Evolutionary conservation across 805 yeast species (phyloP).

Genomic region (Lachancea thermotolerans): DNA sequence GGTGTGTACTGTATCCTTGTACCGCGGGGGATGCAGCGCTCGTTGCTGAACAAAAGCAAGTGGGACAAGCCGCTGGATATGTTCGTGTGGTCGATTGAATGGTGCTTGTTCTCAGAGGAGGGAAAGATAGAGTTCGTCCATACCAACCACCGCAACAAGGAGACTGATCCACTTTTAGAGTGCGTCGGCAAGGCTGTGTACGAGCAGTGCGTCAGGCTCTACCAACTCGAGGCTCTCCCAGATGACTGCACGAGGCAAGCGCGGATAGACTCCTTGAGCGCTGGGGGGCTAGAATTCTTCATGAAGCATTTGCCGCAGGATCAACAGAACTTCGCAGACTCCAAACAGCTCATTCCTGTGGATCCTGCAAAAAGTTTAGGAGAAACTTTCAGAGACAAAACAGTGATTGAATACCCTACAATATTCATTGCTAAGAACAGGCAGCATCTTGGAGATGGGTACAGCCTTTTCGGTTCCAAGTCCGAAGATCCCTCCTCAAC

Average conservation of each 20-base stretch:
- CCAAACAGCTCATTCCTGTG: constrained; percentile 36
- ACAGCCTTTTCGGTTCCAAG: not conserved
- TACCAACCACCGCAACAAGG: constrained; percentile 33
- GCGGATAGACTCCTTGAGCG: constrained; percentile 12
- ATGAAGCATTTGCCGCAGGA: constrained; percentile 30
- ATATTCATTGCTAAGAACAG: constrained; percentile 36
- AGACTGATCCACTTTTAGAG: constrained; percentile 26
- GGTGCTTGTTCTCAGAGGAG: constrained; percentile 38
- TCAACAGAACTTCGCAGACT: constrained; percentile 25
- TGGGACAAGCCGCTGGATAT: constrained; percentile 57
- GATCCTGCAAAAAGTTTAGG: constrained; percentile 35
- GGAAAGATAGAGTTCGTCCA: constrained; percentile 30
- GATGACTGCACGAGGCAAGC: constrained; percentile 6
- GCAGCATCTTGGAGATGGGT: not conserved
- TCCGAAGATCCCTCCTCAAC: too few relatives aligned
- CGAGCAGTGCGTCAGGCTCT: constrained; percentile 22
- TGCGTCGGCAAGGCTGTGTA: constrained; percentile 28
- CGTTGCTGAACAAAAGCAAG: constrained; percentile 55
- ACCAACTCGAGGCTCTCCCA: not conserved
- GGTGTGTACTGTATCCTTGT: constrained; percentile 59
- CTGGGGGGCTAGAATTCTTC: constrained; percentile 19
- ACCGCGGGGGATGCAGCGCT: constrained; percentile 72
- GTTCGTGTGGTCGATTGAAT: constrained; percentile 78
- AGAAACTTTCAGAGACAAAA: constrained; percentile 44
- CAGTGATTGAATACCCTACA: constrained; percentile 76